Base-by-base conservation (phyloP, 768 basidiomycete genomes). In the Hypholoma sublateritium region DNA sequence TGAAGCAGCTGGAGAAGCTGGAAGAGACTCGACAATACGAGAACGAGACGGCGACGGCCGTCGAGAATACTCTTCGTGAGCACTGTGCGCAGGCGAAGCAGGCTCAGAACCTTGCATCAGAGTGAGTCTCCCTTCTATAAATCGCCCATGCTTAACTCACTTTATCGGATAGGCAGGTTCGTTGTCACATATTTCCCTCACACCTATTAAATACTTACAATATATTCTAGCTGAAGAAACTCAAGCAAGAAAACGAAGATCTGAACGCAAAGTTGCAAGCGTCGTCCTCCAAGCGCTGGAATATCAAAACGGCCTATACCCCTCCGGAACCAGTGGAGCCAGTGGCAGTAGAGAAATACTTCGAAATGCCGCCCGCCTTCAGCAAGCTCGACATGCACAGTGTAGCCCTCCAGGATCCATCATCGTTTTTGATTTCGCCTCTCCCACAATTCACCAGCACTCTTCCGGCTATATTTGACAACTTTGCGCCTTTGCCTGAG, bases 61-160 rank as follows among this genome's bases (percentile, higher is more conserved):
- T 81, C 35, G 83, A 86, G 73, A 77, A 68, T 54, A 80, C 71
- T 62, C 72, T 88, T 59, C 76, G 81, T 59, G 79, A 82, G 28
- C 82, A 82, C 62, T 80, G 78, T 50, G 72, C 73, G 48, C 70
- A 76, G 37, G 75, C 83, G 58, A 77, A 79, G 32, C 69, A 65
- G 24, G 78, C 73, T 11, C 79, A 79, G 54, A 70, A 72, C 45
- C 62, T 68, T 48, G 66, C 78, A 61, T 69, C 75, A 44, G 67
- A 73, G 78, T 79, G 60, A 74, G 77, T 76, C 42, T 41, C 48
- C 36, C 37, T 24, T 25, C 19, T 17, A 24, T 44, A 42, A 28
- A 42, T 25, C 51, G 8, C 32, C 14, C 22, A 34, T 45, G 45
- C 14, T 21, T 24, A n/a, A 28, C 53, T 57, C 32, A 60, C 32